Evolutionary conservation across 495 filamentous ascomycete genomes (phyloP).

Genomic region (Physcia stellaris): DNA sequence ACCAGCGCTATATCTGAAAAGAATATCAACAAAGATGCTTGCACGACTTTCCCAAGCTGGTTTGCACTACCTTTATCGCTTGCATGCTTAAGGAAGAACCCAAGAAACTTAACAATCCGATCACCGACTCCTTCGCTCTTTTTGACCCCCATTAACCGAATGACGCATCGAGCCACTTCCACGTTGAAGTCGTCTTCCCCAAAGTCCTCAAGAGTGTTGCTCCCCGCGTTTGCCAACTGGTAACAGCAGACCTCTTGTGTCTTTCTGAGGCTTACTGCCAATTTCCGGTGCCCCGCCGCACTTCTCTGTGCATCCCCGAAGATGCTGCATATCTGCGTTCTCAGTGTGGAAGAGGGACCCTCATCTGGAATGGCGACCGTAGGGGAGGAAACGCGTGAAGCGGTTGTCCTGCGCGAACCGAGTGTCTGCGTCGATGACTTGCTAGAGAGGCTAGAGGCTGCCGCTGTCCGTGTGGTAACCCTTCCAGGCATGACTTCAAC

Average conservation of each 20-base stretch:
- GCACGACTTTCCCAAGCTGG: neutral
- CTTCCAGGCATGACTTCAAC: conserved; percentile 46
- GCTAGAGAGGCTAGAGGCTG: conserved; percentile 35
- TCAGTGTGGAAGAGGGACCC: conserved; percentile 52
- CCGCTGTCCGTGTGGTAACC: conserved; percentile 42
- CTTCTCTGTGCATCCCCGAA: conserved; percentile 82
- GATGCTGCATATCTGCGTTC: conserved; percentile 60
- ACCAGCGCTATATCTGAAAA: conserved; percentile 33
- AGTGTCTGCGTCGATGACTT: conserved; percentile 43
- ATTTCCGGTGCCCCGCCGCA: conserved; percentile 78
- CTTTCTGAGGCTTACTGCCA: conserved; percentile 72
- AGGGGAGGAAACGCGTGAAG: conserved; percentile 51
- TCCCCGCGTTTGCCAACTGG: conserved; percentile 28
- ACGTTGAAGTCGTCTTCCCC: conserved; percentile 76
- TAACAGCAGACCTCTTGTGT: conserved; percentile 75
- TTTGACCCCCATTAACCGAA: conserved; percentile 73
- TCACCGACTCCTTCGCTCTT: conserved; percentile 88
- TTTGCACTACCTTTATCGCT: conserved; percentile 60
- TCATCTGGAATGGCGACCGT: conserved; percentile 58
- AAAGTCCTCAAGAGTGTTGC: conserved; percentile 39
- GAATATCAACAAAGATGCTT: conserved; percentile 3
- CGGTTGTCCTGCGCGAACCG: conserved; percentile 33
- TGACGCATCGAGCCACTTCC: conserved; percentile 69
- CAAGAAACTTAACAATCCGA: conserved; percentile 69
- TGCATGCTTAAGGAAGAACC: conserved; percentile 68